phyloP scores from a whole-genome alignment of 2,329 filamentous ascomycete species.

The Aspergillus phoenicis region DNA sequence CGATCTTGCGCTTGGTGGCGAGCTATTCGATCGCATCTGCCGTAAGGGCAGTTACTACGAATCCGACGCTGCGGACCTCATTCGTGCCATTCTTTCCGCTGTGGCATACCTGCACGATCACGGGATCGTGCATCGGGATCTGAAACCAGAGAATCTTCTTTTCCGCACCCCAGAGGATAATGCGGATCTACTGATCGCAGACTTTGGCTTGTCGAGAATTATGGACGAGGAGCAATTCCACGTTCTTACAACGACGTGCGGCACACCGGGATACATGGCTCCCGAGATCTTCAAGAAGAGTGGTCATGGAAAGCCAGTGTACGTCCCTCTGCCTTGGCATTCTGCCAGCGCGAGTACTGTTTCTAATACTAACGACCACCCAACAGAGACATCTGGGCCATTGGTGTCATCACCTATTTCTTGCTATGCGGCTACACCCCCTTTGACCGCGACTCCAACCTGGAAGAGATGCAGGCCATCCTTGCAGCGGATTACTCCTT shows the following conservation, averaged over 20 bases:
- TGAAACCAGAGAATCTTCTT: slow-evolving; percentile 95
- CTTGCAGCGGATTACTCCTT: slow-evolving; percentile 95
- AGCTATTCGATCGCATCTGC: slow-evolving; percentile 97
- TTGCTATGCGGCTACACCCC: slow-evolving; percentile 96
- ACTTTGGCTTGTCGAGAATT: slow-evolving; percentile 92
- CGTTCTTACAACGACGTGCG: slow-evolving; percentile 94
- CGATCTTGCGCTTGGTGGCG: slow-evolving; percentile 91
- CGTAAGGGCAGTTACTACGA: slow-evolving; percentile 99
- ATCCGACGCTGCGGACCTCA: slow-evolving; percentile 91
- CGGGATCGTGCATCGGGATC: slow-evolving; percentile 94
- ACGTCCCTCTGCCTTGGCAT: slow-evolving; percentile 31
- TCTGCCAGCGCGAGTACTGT: background rate
- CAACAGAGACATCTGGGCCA: slow-evolving; percentile 84
- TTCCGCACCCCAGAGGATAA: slow-evolving; percentile 98
- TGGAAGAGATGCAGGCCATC: slow-evolving; percentile 99
- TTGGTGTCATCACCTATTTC: slow-evolving; percentile 98
- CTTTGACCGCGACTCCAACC: slow-evolving; percentile 94
- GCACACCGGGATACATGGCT: slow-evolving; percentile 98
- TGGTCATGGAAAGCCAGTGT: slow-evolving; percentile 95
- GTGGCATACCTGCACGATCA: slow-evolving; percentile 98
- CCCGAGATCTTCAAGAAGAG: slow-evolving; percentile 99
- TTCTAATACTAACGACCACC: slow-evolving; percentile 2
- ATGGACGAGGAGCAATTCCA: slow-evolving; percentile 99
- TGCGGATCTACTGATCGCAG: slow-evolving; percentile 92
- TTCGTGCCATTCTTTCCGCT: slow-evolving; percentile 92